phyloP scores from a whole-genome alignment of 1,139 yeast genomes.

The Yamadazyma taylorii region DNA sequence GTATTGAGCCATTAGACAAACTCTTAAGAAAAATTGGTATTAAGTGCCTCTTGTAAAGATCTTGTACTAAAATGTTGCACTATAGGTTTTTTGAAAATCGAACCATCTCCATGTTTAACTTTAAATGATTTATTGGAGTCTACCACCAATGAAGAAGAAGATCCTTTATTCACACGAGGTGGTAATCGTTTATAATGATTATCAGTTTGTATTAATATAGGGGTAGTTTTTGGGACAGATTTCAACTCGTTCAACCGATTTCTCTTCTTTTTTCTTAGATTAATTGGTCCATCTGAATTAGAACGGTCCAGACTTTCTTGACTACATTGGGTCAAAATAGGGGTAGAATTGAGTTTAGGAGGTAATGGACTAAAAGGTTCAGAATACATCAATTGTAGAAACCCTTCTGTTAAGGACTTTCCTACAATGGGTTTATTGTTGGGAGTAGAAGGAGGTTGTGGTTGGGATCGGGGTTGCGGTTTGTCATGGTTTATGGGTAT shows the following conservation, averaged over 20 bases:
- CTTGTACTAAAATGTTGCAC: conserved; percentile 35
- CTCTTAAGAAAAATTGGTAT: conserved; percentile 10
- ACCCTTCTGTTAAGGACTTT: conserved; percentile 14
- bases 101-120: conserved; percentile 43
- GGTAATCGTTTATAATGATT: conserved; percentile 30
- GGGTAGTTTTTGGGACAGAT: conserved; percentile 18
- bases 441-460: no score
- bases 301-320: conserved; percentile 3
- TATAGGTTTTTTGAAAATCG: conserved; percentile 39
- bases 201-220: conserved; percentile 22
- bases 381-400: conserved; percentile 14
- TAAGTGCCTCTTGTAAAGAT: conserved; percentile 37
- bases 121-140: conserved; percentile 47
- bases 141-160: conserved; percentile 47
- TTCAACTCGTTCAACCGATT: conserved; percentile 22
- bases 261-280: conserved; percentile 8
- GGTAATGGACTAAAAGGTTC: conserved; percentile 7
- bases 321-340: conserved; percentile 4
- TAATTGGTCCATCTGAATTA: conserved; percentile 2
- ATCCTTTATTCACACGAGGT: conserved; percentile 25
- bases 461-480: no score
- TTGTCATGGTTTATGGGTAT: no score
- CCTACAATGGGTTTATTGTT: conserved; percentile 7
- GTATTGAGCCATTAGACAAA: no score
- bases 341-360: conserved; percentile 7